Base-by-base conservation (phyloP, 495 filamentous ascomycete species). In the Monascus purpureus region DNA sequence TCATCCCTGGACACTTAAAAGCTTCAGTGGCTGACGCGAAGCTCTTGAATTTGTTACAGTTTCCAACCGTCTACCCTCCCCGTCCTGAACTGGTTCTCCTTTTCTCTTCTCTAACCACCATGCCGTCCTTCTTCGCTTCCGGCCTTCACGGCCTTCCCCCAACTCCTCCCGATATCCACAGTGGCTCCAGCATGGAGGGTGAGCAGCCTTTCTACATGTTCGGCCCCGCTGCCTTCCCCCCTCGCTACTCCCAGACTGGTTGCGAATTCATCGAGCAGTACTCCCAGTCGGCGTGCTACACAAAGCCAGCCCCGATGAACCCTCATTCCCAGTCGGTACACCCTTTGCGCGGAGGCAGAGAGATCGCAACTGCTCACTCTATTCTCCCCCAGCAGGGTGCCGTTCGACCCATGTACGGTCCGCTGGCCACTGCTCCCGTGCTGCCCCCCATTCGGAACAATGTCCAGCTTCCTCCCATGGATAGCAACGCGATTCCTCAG, bases 241-340 rank as follows among this genome's bases (percentile, higher is more conserved):
- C 53, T 32, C 60, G 60, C 25, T 64, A 63, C 45, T 49, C 57
- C 27, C 62, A 66, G 49, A 61, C 42, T 35, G 62, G 62, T 35
- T 58, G 47, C 33, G 62, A 66, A 30, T 66, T 66, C 43, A 64
- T 66, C 42, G 62, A 66, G 35, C 60, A 64, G 45, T 66, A 62
- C 44, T 60, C 62, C 20, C 62, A 66, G 43, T 56, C 60, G 11
- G 25, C 47, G 28, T 57, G 52, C 31, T 65, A 58, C 41, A 42
- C 42, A 28, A 63, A 64, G 37, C 52, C 58, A n/a, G 49, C 45
- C 29, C 27, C 58, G 34, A 55, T 64, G 51, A 58, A 49, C 33
- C 17, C 53, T 33, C 53, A 61, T 37, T 43, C 42, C 14, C 50
- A 47, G 26, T 41, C 54, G 14, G 39, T 38, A 8, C 50, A 53